Evolutionary conservation across 2,329 filamentous ascomycete species (phyloP), one percentile per base, ranked within the genome.

Genomic region (Arthroderma sp.): DNA sequence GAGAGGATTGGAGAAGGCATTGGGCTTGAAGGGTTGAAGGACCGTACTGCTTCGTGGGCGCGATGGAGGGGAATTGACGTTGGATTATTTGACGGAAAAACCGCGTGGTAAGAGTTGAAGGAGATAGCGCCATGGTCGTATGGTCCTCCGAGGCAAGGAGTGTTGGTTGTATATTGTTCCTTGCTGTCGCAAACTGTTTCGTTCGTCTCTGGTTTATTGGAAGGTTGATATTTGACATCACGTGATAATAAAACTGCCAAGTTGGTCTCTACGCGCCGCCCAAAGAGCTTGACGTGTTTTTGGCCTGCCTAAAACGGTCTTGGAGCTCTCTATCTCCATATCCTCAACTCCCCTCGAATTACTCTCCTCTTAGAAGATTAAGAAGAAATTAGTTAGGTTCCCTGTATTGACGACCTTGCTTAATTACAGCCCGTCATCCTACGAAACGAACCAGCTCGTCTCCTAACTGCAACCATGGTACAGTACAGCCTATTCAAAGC

Each of bases 211-310:
- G 7, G 28, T 37, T 13, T 5, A 37, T 11, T 5, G 13, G 13
- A 37, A 37, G 35, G 4, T 38, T n/a, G 23, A 25, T n/a, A 15
- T 47, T 49, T 17, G 23, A 49, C 41, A 44, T 54, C 65, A 68
- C 63, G 67, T 70, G 66, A 63, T 11, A 19, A 31, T 1, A 2
- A 37, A 51, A 51, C 47, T 68, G 67, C 71, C 62, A 38, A 19
- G 5, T 19, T 67, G 68, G 71, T 62, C 13, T 33, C 4, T 64
- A 19, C 60, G 56, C 58, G 11, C 13, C 23, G 39, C 65, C 65
- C 66, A 61, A 70, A 63, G 56, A 73, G 69, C 71, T 73, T 66
- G 66, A 67, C 68, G 69, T 68, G 69, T 65, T 44, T 49, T 58
- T 62, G 60, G 60, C 61, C 58, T 58, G 59, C 60, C 60, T 63